Conservation (phyloP, 2,329 filamentous ascomycete genomes). For the Colletotrichum ledebouriae region DNA sequence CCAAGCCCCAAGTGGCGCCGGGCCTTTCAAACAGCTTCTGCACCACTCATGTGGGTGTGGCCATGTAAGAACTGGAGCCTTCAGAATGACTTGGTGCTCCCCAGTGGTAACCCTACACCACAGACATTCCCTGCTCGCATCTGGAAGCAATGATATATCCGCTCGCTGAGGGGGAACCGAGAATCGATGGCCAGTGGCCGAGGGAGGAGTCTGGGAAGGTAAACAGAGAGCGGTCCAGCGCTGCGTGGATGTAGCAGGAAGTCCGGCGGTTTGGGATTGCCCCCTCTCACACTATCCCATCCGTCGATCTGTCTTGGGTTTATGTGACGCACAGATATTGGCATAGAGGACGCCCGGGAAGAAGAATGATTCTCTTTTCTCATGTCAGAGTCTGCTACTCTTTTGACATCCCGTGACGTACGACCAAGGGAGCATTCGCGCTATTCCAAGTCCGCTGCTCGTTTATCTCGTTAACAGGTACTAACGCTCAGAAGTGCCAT, state of each 20-base stretch:
- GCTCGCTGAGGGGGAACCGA: conserved; percentile 8
- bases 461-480: conserved; percentile 17
- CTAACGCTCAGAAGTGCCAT: not conserved
- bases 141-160: conserved; percentile 21
- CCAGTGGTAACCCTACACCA: conserved; percentile 30
- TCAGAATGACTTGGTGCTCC: not conserved
- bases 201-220: not conserved
- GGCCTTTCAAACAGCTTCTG: conserved; percentile 35
- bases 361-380: conserved; percentile 5
- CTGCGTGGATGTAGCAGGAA: conserved; percentile 14
- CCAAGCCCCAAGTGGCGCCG: conserved; percentile 24
- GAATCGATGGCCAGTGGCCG: not conserved
- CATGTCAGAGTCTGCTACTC: not conserved
- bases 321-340: not conserved
- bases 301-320: conserved; percentile 17
- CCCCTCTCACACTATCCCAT: conserved; percentile 10
- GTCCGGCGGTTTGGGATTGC: conserved; percentile 2
- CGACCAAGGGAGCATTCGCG: not conserved
- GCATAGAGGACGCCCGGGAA: conserved; percentile 4
- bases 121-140: not conserved
- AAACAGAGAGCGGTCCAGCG: conserved; percentile 6
- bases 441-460: not conserved
- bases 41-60: conserved; percentile 21
- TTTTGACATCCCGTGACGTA: conserved; percentile 10
- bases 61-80: conserved; percentile 30